Percentiles rank a stretch among this genome's conserved stretches.
phyloP scores from a whole-genome alignment of 768 basidiomycete genomes.

The Cystobasidium ongulense region DNA sequence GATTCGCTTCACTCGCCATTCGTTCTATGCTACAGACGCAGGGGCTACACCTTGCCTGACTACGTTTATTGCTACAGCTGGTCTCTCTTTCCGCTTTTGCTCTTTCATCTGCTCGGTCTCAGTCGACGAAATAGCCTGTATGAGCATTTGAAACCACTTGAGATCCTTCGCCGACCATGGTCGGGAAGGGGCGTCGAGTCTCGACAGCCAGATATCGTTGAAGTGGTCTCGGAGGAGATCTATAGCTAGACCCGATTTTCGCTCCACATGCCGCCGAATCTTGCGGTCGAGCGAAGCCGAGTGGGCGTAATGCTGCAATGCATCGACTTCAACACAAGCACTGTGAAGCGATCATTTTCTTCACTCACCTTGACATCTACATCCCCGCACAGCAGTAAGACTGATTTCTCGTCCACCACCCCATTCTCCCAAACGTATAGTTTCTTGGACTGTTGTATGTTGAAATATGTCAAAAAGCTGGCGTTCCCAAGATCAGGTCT shows the following conservation, averaged over 20 bases:
- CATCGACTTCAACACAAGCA: not conserved
- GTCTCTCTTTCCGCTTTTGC: not conserved
- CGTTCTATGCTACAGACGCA: not conserved
- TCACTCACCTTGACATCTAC: conserved; percentile 68
- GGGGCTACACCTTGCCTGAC: not conserved
- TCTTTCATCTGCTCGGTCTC: not conserved
- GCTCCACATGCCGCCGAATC: conserved; percentile 60
- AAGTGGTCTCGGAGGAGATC: conserved; percentile 59
- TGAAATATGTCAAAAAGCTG: conserved; percentile 46
- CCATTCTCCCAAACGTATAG: conserved; percentile 54
- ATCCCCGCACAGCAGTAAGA: conserved; percentile 69
- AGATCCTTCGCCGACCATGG: not conserved
- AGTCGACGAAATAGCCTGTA: not conserved
- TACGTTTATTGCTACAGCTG: conserved; percentile 13
- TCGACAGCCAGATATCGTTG: conserved; percentile 18
- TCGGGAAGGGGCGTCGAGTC: not conserved
- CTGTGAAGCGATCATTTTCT: not conserved
- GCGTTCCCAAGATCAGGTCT: conserved; percentile 61
- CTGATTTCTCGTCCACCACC: not conserved
- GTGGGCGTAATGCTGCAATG: conserved; percentile 59
- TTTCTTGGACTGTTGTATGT: conserved; percentile 77
- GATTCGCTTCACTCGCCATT: no score
- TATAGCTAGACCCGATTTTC: conserved; percentile 69
- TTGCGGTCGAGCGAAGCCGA: conserved; percentile 75
- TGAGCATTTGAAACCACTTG: conserved; percentile 9